Evolutionary conservation across 768 basidiomycete genomes (phyloP), one percentile per base, ranked within the genome.

Genomic region (Amanita rubescens): DNA sequence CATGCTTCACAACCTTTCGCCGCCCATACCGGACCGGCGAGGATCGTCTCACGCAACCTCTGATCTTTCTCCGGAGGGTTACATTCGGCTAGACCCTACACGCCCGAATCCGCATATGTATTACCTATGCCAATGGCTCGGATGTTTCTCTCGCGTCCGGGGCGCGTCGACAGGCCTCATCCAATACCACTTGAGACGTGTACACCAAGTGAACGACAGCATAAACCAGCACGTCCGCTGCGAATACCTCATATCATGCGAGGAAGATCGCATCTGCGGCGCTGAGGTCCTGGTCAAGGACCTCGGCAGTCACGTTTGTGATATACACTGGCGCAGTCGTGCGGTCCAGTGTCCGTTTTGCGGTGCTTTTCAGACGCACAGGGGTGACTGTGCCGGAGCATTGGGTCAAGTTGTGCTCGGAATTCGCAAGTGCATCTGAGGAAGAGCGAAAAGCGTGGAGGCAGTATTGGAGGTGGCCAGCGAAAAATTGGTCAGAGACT

Each of bases 271-370:
- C n/a, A n/a, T 39, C 12, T 50, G 49, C n/a, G 38, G 37, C 5
- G 24, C 19, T 2, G 22, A 38, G 37, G 25, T 50, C 9, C 24
- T 25, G 5, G 22, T n/a, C 17, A 39, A 17, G n/a, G 22, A 39
- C 3, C 35, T 50, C 1, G 37, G 49, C 11, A 25, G 12, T 11
- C 49, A 50, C 6, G 17, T 50, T 25, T 39, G 35, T 39, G 49
- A 50, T 25, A 37, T 38, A 12, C 49, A 50, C 25, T 50, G 49
- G 49, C 8, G 15, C n/a, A 50, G 49, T 17, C 49, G 49, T 2
- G 15, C 4, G 3, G 49, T 50, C 9, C 25, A 24, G 3, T 50
- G 49, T 38, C 49, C 49, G n/a, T 50, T 50, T 12, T 41, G 49
- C 11, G 49, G 37, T 22, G 6, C 3, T 39, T 50, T 35, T 24